Percentiles rank a stretch among this genome's conserved stretches.
Conservation (phyloP, 78 protist species). For the Dictyostelium citrinum region DNA sequence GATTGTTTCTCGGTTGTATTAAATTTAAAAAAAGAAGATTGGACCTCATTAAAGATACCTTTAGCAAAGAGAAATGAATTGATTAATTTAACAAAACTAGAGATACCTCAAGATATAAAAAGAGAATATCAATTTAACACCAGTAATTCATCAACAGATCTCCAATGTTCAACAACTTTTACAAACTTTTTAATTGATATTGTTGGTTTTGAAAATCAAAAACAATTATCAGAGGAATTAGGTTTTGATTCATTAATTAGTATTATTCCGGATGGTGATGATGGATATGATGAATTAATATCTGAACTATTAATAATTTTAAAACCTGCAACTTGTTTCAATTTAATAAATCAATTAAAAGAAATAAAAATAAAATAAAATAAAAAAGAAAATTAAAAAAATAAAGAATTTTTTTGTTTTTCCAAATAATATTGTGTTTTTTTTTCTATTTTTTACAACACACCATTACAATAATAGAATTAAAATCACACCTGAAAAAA, state of each 20-base stretch:
- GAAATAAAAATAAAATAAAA: slow-evolving; percentile 8
- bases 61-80: slow-evolving; percentile 11
- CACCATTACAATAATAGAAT: too few relatives aligned
- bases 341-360: slow-evolving; percentile 10
- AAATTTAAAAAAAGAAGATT: slow-evolving; percentile 26
- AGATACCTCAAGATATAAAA: not conserved
- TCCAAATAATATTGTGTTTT: too few relatives aligned
- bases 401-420: too few relatives aligned
- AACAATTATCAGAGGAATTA: not conserved
- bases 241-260: not conserved
- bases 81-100: slow-evolving; percentile 3
- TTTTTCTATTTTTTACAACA: too few relatives aligned
- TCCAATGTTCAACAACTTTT: not conserved
- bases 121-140: not conserved
- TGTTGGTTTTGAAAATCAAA: not conserved
- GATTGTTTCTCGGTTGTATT: slow-evolving; percentile 25
- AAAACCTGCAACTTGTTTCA: not conserved
- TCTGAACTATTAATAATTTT: not conserved
- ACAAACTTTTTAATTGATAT: not conserved
- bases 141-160: not conserved
- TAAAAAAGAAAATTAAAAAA: not conserved
- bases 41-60: slow-evolving; percentile 18
- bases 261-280: not conserved
- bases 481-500: too few relatives aligned
- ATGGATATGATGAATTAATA: not conserved